A percentile compares a stretch with the other conserved stretches of the same genome.
These are phyloP conservation scores for Stagonosporopsis tanaceti DNA, from an alignment of 2,329 filamentous ascomycete genomes.

Conservation along the genomic window DNA sequence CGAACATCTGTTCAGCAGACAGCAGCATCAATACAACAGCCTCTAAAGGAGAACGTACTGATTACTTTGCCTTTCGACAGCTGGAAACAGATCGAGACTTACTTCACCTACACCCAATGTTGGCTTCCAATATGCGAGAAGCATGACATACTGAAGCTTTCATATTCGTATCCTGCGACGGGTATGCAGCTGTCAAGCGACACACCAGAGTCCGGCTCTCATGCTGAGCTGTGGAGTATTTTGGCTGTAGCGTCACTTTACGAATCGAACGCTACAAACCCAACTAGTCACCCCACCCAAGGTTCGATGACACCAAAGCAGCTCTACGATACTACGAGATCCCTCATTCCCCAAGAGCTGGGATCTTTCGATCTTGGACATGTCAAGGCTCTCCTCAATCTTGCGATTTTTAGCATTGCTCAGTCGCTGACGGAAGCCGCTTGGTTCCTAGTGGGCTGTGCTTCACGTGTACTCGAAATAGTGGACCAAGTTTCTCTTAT, in stretches of 20 bases:
- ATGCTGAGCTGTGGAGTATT: constrained; percentile 57
- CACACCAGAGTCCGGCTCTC: constrained; percentile 43
- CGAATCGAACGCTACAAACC: constrained; percentile 16
- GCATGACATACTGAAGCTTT: constrained; percentile 65
- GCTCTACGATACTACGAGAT: constrained; percentile 40
- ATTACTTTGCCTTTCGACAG: constrained; percentile 60
- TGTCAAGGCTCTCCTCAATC: constrained; percentile 54
- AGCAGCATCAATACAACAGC: not conserved
- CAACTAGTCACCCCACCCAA: constrained; percentile 5
- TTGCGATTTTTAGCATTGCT: constrained; percentile 70
- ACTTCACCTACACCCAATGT: constrained; percentile 77
- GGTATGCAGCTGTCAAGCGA: constrained; percentile 42
- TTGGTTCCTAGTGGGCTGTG: constrained; percentile 71
- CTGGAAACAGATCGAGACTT: constrained; percentile 72
- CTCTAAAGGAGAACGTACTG: not conserved
- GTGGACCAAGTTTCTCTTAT: constrained; percentile 48
- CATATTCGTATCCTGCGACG: constrained; percentile 62
- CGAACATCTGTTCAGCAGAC: not conserved
- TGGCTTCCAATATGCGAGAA: constrained; percentile 80
- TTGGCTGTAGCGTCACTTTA: constrained; percentile 53
- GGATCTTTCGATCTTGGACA: constrained; percentile 49
- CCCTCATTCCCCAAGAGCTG: constrained; percentile 43
- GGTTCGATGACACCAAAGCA: constrained; percentile 24
- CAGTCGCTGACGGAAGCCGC: constrained; percentile 65
- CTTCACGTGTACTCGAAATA: constrained; percentile 63